Evolutionary conservation across 768 basidiomycete species (phyloP), one percentile per base, ranked within the genome.

Genomic region (Neoboletus brunneissimus): DNA sequence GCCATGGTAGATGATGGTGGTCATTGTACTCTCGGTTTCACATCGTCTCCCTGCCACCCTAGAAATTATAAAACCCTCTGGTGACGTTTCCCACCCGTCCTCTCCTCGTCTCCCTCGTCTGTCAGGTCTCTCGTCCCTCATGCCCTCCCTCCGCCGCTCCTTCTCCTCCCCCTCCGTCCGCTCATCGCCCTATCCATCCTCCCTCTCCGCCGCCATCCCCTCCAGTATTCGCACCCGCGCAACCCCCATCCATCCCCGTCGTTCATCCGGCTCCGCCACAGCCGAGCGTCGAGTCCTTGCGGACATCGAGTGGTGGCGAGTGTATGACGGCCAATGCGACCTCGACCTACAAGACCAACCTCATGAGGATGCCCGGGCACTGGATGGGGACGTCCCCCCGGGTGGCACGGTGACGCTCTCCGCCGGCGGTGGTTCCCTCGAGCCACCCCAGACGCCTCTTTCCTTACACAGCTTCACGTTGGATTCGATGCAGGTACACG

Each of bases 271-370:
- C 58, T 88, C 88, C 63, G 85, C 88, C 67, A 82, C 81, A 35
- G 71, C 69, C 62, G 76, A 71, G 60, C 80, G 90, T 67, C 80
- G 88, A 63, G 88, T 92, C 63, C 79, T 92, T 58, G 89, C 88
- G 34, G 90, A 92, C 76, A 87, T 92, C 66, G 89, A 91, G 70
- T 92, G 90, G 89, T 91, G 89, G 89, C 82, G 78, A 64, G 89
- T 91, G 62, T 75, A 81, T 59, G 88, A 85, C 57, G 85, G 87
- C 60, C 89, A 92, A 74, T 79, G 77, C 72, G 65, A 64, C 53
- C 61, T 43, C 41, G 65, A 63, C 54, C 49, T 50, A 25, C 76
- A 76, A 54, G 70, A 67, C 54, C 71, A 70, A 44, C 54, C 51
- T 50, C 71, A 56, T 20, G 66, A 68, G 37, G 61, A 66, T 41